A percentile compares a stretch with the other conserved stretches of the same genome.
phyloP scores from a whole-genome alignment of 2,329 filamentous ascomycete species.

The Fusarium aywerte region DNA sequence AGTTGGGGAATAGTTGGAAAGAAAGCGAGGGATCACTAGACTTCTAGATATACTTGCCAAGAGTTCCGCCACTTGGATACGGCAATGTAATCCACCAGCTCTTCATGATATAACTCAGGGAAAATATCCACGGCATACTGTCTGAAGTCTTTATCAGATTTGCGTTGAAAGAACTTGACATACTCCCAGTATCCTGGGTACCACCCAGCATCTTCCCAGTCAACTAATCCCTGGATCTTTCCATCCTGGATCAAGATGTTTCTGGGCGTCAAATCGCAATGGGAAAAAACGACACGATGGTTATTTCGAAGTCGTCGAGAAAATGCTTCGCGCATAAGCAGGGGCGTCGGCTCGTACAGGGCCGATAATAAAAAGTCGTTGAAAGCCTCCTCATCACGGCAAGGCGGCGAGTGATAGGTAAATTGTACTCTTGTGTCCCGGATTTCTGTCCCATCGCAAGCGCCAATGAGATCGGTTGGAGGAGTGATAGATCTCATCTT shows the following conservation, averaged over 20 bases:
- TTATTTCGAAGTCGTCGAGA: not conserved
- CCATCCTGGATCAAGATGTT: not conserved
- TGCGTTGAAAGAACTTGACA: not conserved
- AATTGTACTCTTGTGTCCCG: not conserved
- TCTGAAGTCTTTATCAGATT: not conserved
- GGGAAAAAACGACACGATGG: not conserved
- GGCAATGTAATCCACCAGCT: not conserved
- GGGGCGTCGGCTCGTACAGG: not conserved
- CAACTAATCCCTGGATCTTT: not conserved
- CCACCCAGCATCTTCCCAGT: not conserved
- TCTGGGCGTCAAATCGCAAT: not conserved
- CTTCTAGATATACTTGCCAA: no score
- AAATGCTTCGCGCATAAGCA: not conserved
- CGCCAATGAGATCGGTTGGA: not conserved
- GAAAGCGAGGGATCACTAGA: no score
- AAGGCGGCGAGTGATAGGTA: not conserved
- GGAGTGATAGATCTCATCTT: not conserved
- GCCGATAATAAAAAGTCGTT: not conserved
- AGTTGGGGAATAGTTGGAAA: no score
- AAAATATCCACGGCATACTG: not conserved
- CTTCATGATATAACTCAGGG: not conserved
- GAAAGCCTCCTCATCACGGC: not conserved
- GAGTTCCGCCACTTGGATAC: not conserved
- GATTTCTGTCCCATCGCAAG: not conserved
- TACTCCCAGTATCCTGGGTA: not conserved